Evolutionary conservation across 768 basidiomycete species (phyloP).

Genomic region (Mycena kentingensis): DNA sequence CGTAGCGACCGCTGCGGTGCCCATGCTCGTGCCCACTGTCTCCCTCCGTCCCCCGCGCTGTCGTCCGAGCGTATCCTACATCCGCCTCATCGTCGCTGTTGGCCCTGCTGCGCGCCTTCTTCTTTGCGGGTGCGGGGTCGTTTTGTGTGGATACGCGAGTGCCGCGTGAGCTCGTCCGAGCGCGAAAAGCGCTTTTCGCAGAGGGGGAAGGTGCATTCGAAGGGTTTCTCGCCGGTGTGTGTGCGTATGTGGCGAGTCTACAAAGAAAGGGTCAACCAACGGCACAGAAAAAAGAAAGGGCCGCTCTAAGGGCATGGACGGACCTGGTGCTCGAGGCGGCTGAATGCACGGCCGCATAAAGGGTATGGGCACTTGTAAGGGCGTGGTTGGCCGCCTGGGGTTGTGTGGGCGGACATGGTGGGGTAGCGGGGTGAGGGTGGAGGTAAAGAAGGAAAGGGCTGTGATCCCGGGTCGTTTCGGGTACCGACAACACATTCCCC

Average conservation of each 20-base stretch:
- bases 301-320: constrained; percentile 10
- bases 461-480: not conserved
- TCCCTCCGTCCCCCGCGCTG: constrained; percentile 30
- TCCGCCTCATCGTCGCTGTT: constrained; percentile 83
- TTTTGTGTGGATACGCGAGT: constrained; percentile 90
- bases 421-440: not conserved
- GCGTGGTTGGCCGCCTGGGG: constrained; percentile 44
- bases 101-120: constrained; percentile 77
- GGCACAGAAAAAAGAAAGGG: constrained; percentile 6
- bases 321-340: constrained; percentile 94
- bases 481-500: no score
- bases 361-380: constrained; percentile 97
- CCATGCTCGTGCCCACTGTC: constrained; percentile 28
- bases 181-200: constrained; percentile 99
- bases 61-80: constrained; percentile 43
- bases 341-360: constrained; percentile 93
- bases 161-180: constrained; percentile 97
- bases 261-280: constrained; percentile 23
- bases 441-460: not conserved
- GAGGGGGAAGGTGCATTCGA: constrained; percentile 85
- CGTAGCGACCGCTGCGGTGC: constrained; percentile 29
- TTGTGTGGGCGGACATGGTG: not conserved
- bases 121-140: constrained; percentile 53
- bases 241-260: constrained; percentile 98
- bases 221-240: constrained; percentile 98